phyloP scores from a whole-genome alignment of 345 rosid genomes.

The Linum tenue region DNA sequence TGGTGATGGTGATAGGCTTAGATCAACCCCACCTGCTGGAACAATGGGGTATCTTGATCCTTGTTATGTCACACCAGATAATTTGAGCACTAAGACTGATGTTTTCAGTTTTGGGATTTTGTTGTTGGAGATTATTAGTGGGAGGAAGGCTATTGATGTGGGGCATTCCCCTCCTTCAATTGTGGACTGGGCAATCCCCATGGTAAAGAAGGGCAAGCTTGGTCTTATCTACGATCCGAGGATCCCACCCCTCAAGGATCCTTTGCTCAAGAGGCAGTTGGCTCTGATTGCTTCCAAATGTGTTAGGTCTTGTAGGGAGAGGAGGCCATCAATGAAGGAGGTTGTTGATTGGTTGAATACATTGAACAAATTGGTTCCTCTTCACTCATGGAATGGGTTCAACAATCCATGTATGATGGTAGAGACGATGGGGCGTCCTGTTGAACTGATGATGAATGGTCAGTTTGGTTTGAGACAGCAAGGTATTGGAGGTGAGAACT shows the following conservation, averaged over 20 bases:
- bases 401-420: slow-evolving; percentile 97
- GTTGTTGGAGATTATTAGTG: slow-evolving; percentile 87
- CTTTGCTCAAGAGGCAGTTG: slow-evolving; percentile 62
- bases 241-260: slow-evolving; percentile 55
- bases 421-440: slow-evolving; percentile 75
- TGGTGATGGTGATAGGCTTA: slow-evolving; percentile 54
- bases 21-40: slow-evolving; percentile 97
- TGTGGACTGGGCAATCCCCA: slow-evolving; percentile 95
- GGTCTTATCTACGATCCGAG: slow-evolving; percentile 65
- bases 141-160: slow-evolving; percentile 87
- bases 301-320: slow-evolving; percentile 95
- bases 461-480: slow-evolving; percentile 13
- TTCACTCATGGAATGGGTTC: slow-evolving; percentile 83
- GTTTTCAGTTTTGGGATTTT: slow-evolving; percentile 62
- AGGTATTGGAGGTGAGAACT: slow-evolving; percentile 18
- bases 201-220: slow-evolving; percentile 78
- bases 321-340: slow-evolving; percentile 84
- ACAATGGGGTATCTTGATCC: slow-evolving; percentile 97
- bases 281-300: slow-evolving; percentile 82
- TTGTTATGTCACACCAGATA: slow-evolving; percentile 85
- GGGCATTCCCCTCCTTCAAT: slow-evolving; percentile 86
- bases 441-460: slow-evolving; percentile 29
- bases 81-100: slow-evolving; percentile 86
- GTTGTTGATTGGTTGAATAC: slow-evolving; percentile 71
- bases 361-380: slow-evolving; percentile 62